Evolutionary conservation across 2,329 filamentous ascomycete species (phyloP).

Genomic region (Diaporthe aspalathi): DNA sequence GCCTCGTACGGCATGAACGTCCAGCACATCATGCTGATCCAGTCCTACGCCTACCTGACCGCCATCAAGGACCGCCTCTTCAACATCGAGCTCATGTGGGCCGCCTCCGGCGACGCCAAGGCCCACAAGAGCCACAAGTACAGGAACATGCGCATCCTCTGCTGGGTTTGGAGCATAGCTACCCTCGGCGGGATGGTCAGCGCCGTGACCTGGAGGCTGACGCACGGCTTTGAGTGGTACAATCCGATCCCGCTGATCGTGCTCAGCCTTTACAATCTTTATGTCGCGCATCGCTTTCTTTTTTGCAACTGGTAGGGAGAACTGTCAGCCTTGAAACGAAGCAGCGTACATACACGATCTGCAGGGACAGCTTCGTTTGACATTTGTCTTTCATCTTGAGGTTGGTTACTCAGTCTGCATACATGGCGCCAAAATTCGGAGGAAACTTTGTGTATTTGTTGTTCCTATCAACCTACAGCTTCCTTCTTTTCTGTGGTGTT

Average conservation of each 20-base stretch:
- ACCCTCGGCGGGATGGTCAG: conserved; percentile 49
- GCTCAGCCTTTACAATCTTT: conserved; percentile 53
- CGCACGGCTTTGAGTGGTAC: conserved; percentile 52
- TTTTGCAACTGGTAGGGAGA: conserved; percentile 46
- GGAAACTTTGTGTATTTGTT: background rate
- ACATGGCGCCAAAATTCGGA: background rate
- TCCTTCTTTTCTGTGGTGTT: background rate
- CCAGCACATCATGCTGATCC: conserved; percentile 55
- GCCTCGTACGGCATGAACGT: conserved; percentile 55
- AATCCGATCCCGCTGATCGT: conserved; percentile 53
- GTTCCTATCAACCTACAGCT: background rate
- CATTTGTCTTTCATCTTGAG: background rate
- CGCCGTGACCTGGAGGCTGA: conserved; percentile 50
- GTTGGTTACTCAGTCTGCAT: background rate
- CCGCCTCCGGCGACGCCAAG: conserved; percentile 53
- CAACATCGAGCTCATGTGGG: conserved; percentile 54
- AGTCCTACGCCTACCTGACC: conserved; percentile 56
- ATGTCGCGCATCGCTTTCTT: conserved; percentile 54
- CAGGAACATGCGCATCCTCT: conserved; percentile 55
- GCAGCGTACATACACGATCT: background rate
- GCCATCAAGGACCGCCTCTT: conserved; percentile 56
- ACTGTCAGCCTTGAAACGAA: too few relatives aligned
- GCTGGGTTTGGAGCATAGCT: conserved; percentile 51
- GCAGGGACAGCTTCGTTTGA: too few relatives aligned
- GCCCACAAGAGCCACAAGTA: conserved; percentile 56